A percentile compares a stretch with the other conserved stretches of the same genome.
Evolutionary conservation across 2,329 filamentous ascomycete species (phyloP).

Genomic region (Fusarium dimerum): DNA sequence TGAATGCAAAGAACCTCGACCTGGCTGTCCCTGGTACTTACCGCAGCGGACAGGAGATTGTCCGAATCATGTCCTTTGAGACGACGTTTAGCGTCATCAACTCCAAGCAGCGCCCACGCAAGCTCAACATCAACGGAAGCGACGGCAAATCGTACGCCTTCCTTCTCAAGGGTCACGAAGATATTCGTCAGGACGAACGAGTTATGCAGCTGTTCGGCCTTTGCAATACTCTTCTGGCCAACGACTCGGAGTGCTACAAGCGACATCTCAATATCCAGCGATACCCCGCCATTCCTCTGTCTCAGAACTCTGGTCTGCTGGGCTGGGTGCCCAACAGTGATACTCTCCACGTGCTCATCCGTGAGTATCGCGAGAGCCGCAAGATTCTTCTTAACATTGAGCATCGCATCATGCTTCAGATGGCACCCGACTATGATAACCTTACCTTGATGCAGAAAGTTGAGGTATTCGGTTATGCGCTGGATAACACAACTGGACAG

Average conservation of each 20-base stretch:
- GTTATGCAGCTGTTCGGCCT: constrained; percentile 99
- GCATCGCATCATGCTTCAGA: constrained; percentile 99
- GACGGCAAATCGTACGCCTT: constrained; percentile 89
- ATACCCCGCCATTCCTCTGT: constrained; percentile 95
- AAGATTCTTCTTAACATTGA: constrained; percentile 99
- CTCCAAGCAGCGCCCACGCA: constrained; percentile 93
- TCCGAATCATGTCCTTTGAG: constrained; percentile 87
- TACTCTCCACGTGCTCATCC: constrained; percentile 92
- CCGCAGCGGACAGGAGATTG: constrained; percentile 73
- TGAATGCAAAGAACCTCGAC: constrained; percentile 81
- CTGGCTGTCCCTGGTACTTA: constrained; percentile 97
- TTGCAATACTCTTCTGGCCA: constrained; percentile 90
- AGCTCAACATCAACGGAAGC: constrained; percentile 83
- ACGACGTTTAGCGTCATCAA: constrained; percentile 88
- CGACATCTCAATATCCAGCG: constrained; percentile 94
- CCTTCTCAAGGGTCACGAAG: constrained; percentile 96
- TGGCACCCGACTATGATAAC: constrained; percentile 99
- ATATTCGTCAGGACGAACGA: constrained; percentile 97
- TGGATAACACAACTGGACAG: constrained; percentile 98
- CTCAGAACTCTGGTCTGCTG: constrained; percentile 91
- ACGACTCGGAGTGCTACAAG: constrained; percentile 96
- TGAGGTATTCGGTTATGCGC: constrained; percentile 97
- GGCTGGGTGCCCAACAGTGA: constrained; percentile 98
- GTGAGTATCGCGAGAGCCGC: constrained; percentile 94
- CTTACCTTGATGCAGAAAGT: constrained; percentile 99